phyloP scores from a whole-genome alignment of 768 basidiomycete species.

The Tulasnella calospora region DNA sequence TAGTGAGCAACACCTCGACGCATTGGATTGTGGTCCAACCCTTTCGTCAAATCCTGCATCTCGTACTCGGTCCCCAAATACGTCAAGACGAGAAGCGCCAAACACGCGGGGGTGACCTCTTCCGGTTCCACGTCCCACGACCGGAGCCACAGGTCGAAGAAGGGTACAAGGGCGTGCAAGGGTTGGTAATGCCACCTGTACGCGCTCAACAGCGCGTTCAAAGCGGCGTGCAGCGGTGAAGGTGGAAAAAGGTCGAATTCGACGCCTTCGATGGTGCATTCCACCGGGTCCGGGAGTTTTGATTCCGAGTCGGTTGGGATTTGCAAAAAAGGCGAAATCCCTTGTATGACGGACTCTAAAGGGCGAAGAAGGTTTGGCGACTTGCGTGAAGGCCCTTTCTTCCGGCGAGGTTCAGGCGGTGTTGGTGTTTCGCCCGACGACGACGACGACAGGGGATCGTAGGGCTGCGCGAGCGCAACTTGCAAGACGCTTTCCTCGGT shows the following conservation, averaged over 20 bases:
- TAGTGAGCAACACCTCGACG: background rate
- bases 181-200: slow-evolving; percentile 2
- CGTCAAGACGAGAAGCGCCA: slow-evolving; percentile 28
- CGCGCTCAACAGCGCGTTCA: background rate
- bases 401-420: background rate
- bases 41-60: background rate
- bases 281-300: background rate
- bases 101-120: slow-evolving; percentile 24
- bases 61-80: slow-evolving; percentile 17
- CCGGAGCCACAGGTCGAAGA: slow-evolving; percentile 21
- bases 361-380: background rate
- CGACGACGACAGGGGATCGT: background rate
- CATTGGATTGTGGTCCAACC: background rate
- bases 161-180: background rate
- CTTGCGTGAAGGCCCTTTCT: background rate
- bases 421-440: background rate
- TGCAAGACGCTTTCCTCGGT: background rate
- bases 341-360: background rate
- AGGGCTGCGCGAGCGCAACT: background rate
- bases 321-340: background rate
- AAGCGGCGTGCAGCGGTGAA: background rate
- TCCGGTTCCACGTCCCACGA: slow-evolving; percentile 18
- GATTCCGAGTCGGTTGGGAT: background rate
- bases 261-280: background rate
- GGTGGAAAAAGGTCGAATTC: background rate